Evolutionary conservation across 2,329 filamentous ascomycete species (phyloP).

Genomic region (Coleophoma eucalyptorum): DNA sequence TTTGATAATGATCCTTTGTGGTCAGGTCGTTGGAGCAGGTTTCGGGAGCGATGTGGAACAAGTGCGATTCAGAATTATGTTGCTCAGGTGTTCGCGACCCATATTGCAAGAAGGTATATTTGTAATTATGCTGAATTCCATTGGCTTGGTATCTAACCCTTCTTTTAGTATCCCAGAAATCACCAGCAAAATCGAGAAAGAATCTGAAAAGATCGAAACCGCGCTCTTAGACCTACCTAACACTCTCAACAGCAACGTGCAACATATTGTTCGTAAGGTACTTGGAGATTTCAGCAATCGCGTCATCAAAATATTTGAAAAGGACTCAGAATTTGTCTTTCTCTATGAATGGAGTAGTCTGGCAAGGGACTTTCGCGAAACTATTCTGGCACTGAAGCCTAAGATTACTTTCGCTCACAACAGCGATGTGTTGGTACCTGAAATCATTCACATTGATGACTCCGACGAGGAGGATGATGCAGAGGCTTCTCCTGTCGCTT

Average conservation of each 20-base stretch:
- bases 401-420: conserved; percentile 1
- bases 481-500: neutral
- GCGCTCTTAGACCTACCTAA: conserved; percentile 61
- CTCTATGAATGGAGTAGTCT: conserved; percentile 32
- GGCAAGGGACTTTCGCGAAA: conserved; percentile 28
- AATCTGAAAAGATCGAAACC: conserved; percentile 46
- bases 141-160: conserved; percentile 7
- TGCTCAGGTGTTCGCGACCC: conserved; percentile 41
- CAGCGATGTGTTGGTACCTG: neutral
- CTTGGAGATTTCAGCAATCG: conserved; percentile 52
- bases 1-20: conserved; percentile 43
- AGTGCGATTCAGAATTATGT: conserved; percentile 41
- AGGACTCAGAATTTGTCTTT: conserved; percentile 33
- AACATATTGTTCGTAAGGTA: conserved; percentile 57
- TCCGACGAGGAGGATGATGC: conserved; percentile 3
- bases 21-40: conserved; percentile 33
- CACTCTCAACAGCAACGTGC: conserved; percentile 59
- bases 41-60: conserved; percentile 46
- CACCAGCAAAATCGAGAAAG: conserved; percentile 18
- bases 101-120: conserved; percentile 33
- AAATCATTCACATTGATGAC: conserved; percentile 5
- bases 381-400: conserved; percentile 28
- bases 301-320: conserved; percentile 41
- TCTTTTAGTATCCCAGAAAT: conserved; percentile 34
- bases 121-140: neutral